These are phyloP conservation scores for Claviceps africana DNA, from an alignment of 2,329 filamentous ascomycete species.

Conservation along the genomic window DNA sequence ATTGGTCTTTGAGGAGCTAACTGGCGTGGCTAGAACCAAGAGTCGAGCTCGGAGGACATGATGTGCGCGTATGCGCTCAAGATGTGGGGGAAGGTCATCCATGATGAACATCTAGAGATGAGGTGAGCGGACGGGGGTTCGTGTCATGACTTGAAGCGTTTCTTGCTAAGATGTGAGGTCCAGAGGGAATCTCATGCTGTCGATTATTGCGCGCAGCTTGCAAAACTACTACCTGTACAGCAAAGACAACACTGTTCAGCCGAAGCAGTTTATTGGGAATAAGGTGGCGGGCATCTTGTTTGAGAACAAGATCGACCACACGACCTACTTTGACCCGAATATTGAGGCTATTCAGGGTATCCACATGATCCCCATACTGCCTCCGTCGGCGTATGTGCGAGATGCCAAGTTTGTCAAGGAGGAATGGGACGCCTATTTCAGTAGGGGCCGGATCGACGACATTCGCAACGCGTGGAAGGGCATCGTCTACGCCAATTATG, in stretches of 20 bases:
- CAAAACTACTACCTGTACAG: slow-evolving; percentile 73
- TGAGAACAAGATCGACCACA: slow-evolving; percentile 90
- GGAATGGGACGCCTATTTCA: slow-evolving; percentile 75
- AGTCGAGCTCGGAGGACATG: slow-evolving; percentile 80
- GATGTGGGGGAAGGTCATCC: slow-evolving; percentile 76
- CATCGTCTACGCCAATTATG: slow-evolving; percentile 69
- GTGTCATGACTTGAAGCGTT: neutral
- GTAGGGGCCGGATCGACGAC: slow-evolving; percentile 46
- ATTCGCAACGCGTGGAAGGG: slow-evolving; percentile 73
- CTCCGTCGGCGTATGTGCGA: slow-evolving; percentile 54
- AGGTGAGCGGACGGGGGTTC: slow-evolving; percentile 27
- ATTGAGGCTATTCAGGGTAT: slow-evolving; percentile 64
- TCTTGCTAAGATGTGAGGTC: neutral
- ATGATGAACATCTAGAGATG: slow-evolving; percentile 68
- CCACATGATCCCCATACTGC: slow-evolving; percentile 68
- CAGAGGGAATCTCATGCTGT: slow-evolving; percentile 68
- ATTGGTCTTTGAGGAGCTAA: neutral
- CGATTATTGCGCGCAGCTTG: slow-evolving; percentile 59
- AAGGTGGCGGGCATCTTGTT: slow-evolving; percentile 62
- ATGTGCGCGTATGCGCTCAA: slow-evolving; percentile 81
- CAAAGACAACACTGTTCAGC: slow-evolving; percentile 53
- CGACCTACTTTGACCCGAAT: slow-evolving; percentile 70
- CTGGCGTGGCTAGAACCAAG: slow-evolving; percentile 40
- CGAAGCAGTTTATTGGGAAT: slow-evolving; percentile 65
- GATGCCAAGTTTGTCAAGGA: slow-evolving; percentile 56